Conservation (phyloP, 148 eudicot species). For the Rhododendron molle region DNA sequence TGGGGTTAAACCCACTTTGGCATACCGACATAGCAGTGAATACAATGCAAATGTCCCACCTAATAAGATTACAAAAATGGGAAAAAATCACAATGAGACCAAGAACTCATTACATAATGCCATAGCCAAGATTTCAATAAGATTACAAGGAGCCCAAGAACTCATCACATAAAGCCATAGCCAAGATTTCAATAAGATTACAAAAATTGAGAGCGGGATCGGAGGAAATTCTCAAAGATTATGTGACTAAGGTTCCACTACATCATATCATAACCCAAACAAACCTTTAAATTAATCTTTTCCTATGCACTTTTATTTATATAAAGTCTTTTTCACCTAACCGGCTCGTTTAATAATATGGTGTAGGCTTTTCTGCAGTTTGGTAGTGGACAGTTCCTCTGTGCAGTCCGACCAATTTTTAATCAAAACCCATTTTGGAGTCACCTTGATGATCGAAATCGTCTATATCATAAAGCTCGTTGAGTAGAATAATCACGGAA, state of each 20-base stretch:
- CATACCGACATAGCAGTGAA: conserved; percentile 27
- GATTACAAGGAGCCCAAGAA: too few species aligned
- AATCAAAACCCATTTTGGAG: background rate
- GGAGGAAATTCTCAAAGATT: background rate
- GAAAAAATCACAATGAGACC: background rate
- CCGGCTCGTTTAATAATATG: background rate
- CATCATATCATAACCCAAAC: too few species aligned
- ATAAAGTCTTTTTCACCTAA: background rate
- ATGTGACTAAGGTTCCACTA: too few species aligned
- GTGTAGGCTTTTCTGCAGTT: background rate
- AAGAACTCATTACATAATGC: too few species aligned
- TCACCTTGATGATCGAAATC: too few species aligned
- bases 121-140: too few species aligned
- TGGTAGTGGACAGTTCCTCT: too few species aligned
- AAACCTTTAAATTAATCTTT: background rate
- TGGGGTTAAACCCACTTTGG: conserved; percentile 25
- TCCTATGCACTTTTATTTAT: background rate
- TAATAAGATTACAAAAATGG: background rate
- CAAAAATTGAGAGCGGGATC: too few species aligned
- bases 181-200: too few species aligned
- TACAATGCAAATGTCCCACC: conserved; percentile 40
- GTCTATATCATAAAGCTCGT: too few species aligned
- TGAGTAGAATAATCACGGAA: background rate
- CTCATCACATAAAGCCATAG: too few species aligned
- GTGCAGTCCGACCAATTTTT: background rate